Evolutionary conservation across 495 filamentous ascomycete species (phyloP), one percentile per base, ranked within the genome.

Genomic region (Talaromyces thailandensis): DNA sequence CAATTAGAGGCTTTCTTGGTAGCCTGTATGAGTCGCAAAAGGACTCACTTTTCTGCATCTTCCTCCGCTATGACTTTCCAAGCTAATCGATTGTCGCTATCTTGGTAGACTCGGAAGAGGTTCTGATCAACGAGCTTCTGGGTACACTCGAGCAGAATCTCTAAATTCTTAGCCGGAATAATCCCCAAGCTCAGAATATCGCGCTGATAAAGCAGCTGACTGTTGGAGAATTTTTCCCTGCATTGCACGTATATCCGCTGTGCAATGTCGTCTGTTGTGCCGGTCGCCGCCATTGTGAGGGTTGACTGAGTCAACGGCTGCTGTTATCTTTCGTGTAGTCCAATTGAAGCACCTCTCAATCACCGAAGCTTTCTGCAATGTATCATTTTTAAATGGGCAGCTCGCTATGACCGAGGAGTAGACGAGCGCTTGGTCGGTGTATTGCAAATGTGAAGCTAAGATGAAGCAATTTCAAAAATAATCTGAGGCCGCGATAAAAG

Each of bases 1-100:
- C 37, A 23, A 52, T 63, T 59, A 58, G 59, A 56, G n/a, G 45
- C 32, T 35, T 11, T 28, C 55, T 25, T 66, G 65, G 21, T 51
- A 29, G 9, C 62, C 14, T 66, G 58, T 35, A 29, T 18, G 12
- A 28, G 18, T 24, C 45, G 23, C 16, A 25, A 58, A 32, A 60
- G 31, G 12, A 66, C 80, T 56, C 78, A 90, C 86, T 88, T 90
- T 68, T 85, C 82, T 57, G 88, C 88, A 69, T 91, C 88, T 63
- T 86, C 86, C 56, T 79, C 75, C 45, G 82, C 81, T 59, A 88
- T 84, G 61, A 87, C 73, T 70, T 80, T 80, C 88, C 88, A 92
- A 61, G 81, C 83, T 26, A 89, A 62, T 16, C 72, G 79, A 50
- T 79, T 79, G 62, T 80, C 80, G 64, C 79, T 76, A 48, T 73